These are phyloP conservation scores for Platanthera guangdongensis DNA, from an alignment of 106 monocot genomes.

Conservation along the genomic window DNA sequence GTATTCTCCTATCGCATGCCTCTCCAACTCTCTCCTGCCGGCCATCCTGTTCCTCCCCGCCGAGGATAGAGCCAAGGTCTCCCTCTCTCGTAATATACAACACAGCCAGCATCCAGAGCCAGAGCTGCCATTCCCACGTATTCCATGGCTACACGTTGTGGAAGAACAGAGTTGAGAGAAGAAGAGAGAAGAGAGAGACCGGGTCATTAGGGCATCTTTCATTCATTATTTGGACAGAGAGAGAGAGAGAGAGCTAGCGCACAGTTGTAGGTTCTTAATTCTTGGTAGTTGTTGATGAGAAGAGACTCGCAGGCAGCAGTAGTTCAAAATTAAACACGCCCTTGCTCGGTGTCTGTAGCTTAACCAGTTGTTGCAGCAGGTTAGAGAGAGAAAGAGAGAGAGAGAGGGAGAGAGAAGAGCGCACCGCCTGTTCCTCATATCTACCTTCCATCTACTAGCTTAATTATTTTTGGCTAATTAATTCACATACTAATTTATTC, in stretches of 20 bases:
- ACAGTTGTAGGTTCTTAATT: neutral
- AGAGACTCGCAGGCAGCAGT: neutral
- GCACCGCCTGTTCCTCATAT: neutral
- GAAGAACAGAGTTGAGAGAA: constrained; percentile 2
- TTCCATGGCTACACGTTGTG: neutral
- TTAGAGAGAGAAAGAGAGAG: too few species aligned
- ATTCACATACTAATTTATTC: too few species aligned
- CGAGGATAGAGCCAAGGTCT: too few species aligned
- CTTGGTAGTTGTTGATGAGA: neutral
- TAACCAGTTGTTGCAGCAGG: neutral
- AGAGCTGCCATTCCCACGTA: neutral
- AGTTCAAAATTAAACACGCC: neutral
- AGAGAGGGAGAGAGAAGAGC: neutral
- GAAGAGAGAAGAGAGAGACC: constrained; percentile 3
- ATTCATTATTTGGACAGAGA: neutral
- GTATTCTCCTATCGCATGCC: neutral
- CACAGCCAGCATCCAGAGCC: neutral
- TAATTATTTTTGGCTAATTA: too few species aligned
- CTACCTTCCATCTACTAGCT: neutral
- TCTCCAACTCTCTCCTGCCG: neutral
- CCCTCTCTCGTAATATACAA: neutral
- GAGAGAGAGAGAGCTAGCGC: too few species aligned
- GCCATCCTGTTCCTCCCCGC: too few species aligned
- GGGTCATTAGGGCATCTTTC: neutral
- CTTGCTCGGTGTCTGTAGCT: neutral